These are phyloP conservation scores for Suillus paluster DNA, from an alignment of 768 basidiomycete genomes.

Conservation along the genomic window DNA sequence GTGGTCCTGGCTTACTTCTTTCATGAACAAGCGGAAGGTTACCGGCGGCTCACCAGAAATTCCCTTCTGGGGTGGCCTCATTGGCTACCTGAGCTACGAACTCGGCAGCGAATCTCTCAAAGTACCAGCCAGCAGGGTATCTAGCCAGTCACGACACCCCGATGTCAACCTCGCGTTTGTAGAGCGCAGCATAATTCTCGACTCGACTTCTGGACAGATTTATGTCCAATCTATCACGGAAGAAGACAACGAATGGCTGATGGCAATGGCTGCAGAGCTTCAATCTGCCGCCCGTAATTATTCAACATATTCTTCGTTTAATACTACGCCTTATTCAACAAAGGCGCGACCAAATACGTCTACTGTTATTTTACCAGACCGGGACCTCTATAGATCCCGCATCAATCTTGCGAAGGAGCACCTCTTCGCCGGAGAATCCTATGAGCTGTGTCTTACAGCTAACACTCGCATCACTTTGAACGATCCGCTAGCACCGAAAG, in stretches of 20 bases:
- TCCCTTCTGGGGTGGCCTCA: constrained; percentile 85
- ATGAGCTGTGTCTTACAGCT: constrained; percentile 91
- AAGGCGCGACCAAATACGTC: constrained; percentile 28
- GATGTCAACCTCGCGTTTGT: constrained; percentile 81
- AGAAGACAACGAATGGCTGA: constrained; percentile 65
- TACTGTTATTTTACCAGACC: constrained; percentile 57
- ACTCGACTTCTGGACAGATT: constrained; percentile 50
- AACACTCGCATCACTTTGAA: constrained; percentile 62
- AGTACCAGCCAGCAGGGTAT: constrained; percentile 41
- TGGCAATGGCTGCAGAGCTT: constrained; percentile 39
- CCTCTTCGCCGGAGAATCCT: constrained; percentile 85
- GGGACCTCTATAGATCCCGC: constrained; percentile 62
- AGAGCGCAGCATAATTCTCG: constrained; percentile 77
- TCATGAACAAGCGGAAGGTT: constrained; percentile 60
- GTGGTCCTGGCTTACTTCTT: constrained; percentile 77
- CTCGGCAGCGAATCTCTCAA: constrained; percentile 64
- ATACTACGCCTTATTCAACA: constrained; percentile 27
- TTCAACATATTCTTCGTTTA: constrained; percentile 17
- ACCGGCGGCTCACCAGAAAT: constrained; percentile 52
- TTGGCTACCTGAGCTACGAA: constrained; percentile 83
- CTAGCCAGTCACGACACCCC: constrained; percentile 49
- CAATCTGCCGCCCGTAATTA: constrained; percentile 15
- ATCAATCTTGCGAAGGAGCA: constrained; percentile 75
- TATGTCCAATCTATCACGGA: constrained; percentile 70
- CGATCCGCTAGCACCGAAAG: constrained; percentile 25